Conservation (phyloP, 2,329 filamentous ascomycete species). For the Paracorniculantispora psalliotae region DNA sequence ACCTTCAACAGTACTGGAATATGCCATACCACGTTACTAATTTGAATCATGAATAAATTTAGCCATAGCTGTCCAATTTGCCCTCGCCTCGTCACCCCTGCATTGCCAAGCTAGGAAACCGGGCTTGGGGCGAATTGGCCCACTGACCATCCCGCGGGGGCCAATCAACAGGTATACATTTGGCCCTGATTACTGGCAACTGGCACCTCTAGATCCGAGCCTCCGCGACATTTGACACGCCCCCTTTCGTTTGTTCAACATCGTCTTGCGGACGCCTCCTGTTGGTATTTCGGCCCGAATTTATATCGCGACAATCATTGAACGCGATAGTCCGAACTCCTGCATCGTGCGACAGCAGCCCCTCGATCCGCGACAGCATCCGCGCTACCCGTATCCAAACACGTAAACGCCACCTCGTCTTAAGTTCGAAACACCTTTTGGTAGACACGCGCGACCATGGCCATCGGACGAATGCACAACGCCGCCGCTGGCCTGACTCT, state of each 20-base stretch:
- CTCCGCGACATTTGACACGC: not conserved
- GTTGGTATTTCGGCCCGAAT: not conserved
- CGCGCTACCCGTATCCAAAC: not conserved
- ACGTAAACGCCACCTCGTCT: not conserved
- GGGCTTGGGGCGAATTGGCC: not conserved
- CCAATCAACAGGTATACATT: slow-evolving; percentile 3
- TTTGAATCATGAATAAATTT: no score
- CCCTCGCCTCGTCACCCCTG: not conserved
- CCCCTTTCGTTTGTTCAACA: not conserved
- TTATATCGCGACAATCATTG: not conserved
- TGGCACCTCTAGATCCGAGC: not conserved
- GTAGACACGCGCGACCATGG: not conserved
- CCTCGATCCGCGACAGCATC: not conserved
- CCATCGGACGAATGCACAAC: not conserved
- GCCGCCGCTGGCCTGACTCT: slow-evolving; percentile 5
- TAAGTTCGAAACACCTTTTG: not conserved
- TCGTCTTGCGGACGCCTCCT: not conserved
- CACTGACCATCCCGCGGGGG: not conserved
- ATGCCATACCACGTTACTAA: no score
- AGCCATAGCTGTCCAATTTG: no score
- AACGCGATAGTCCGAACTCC: not conserved
- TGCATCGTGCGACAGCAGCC: not conserved
- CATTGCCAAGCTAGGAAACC: not conserved
- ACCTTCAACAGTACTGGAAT: no score
- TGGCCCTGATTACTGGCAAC: slow-evolving; percentile 1